Percentiles rank a stretch among this genome's conserved stretches.
These are phyloP conservation scores for Penicillium glabrum DNA, from an alignment of 2,329 filamentous ascomycete genomes.

Conservation along the genomic window DNA sequence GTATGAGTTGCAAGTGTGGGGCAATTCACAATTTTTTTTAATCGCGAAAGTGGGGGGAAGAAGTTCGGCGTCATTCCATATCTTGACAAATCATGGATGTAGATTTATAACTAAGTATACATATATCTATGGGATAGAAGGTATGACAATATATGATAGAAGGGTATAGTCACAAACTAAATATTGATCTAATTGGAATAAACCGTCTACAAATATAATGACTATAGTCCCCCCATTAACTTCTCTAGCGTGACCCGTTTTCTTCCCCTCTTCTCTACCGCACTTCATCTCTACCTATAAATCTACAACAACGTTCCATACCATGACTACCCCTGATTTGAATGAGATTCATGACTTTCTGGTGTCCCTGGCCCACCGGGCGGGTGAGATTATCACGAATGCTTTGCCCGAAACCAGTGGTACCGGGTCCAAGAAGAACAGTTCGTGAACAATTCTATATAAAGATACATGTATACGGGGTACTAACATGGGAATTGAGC, in stretches of 20 bases:
- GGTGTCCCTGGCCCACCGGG: slow-evolving; percentile 40
- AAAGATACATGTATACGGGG: not conserved
- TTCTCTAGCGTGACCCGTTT: not conserved
- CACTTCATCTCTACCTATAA: not conserved
- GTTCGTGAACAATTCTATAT: slow-evolving; percentile 23
- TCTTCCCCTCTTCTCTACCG: not conserved
- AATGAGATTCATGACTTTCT: slow-evolving; percentile 46
- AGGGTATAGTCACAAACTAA: too few species aligned
- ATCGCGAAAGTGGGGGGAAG: slow-evolving; percentile 1
- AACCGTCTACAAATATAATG: not conserved
- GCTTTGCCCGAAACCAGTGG: slow-evolving; percentile 40
- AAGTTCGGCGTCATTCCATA: not conserved
- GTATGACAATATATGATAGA: too few species aligned
- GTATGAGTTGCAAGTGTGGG: too few species aligned
- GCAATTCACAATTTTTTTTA: not conserved
- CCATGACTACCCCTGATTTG: slow-evolving; percentile 25
- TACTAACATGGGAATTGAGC: not conserved
- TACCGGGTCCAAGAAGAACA: slow-evolving; percentile 49
- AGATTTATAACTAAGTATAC: not conserved
- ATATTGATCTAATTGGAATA: too few species aligned
- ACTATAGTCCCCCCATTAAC: not conserved
- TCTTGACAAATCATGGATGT: not conserved
- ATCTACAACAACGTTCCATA: not conserved
- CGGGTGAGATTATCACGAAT: slow-evolving; percentile 44
- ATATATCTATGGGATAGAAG: too few species aligned